phyloP scores from a whole-genome alignment of 441 rosid genomes.

The Gossypium aridum region DNA sequence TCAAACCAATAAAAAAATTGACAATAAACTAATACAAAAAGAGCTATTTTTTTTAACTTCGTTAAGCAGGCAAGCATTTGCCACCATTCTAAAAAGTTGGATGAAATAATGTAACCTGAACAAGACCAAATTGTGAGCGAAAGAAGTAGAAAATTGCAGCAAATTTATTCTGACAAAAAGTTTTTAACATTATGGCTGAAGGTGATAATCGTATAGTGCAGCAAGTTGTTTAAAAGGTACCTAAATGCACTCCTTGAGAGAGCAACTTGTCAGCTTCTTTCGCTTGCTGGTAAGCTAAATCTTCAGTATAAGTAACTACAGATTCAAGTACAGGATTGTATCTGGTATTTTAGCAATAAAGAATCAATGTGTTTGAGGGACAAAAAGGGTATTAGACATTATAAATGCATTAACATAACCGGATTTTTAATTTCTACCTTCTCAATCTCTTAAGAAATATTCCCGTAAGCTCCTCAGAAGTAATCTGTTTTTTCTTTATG shows the following conservation, averaged over 20 bases:
- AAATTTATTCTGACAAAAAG: neutral
- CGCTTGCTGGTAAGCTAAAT: constrained; percentile 75
- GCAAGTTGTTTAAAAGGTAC: constrained; percentile 23
- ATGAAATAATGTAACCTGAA: neutral
- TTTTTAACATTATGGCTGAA: neutral
- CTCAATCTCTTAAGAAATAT: constrained; percentile 59
- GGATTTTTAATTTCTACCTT: constrained; percentile 32
- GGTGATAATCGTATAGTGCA: neutral
- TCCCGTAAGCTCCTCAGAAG: constrained; percentile 57
- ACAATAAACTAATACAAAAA: neutral
- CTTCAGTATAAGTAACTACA: constrained; percentile 72
- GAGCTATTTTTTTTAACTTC: neutral
- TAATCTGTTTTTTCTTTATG: constrained; percentile 61
- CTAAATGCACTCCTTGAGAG: constrained; percentile 68
- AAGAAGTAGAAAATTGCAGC: neutral
- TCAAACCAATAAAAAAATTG: neutral
- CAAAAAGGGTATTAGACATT: neutral
- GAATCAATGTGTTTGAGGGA: constrained; percentile 16
- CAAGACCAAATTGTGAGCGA: neutral
- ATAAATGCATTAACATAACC: neutral
- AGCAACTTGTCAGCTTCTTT: constrained; percentile 76
- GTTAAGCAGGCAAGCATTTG: neutral
- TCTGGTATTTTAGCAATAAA: constrained; percentile 33
- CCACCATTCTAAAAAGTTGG: neutral
- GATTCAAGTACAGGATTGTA: constrained; percentile 69